phyloP scores from a whole-genome alignment of 2,329 filamentous ascomycete genomes.

The Cordyceps pruinosa region DNA sequence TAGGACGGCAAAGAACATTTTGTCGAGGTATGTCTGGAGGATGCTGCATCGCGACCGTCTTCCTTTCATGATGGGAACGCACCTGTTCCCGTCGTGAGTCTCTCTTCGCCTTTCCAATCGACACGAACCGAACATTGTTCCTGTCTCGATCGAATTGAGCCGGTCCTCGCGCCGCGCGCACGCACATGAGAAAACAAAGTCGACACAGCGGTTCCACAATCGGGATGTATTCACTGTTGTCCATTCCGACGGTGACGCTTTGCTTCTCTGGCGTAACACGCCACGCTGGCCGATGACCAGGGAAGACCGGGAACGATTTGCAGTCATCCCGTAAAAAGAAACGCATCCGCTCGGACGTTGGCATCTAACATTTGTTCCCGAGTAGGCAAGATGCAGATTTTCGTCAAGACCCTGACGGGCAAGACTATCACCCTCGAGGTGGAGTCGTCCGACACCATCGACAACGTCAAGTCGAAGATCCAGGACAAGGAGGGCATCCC shows the following conservation, averaged over 20 bases:
- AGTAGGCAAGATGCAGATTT: constrained; percentile 68
- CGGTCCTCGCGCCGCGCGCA: constrained; percentile 2
- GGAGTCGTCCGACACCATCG: constrained; percentile 98
- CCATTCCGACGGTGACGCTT: neutral
- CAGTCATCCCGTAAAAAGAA: neutral
- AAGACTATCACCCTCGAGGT: constrained; percentile 99
- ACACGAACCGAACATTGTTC: neutral
- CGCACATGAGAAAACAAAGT: neutral
- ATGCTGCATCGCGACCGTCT: constrained; percentile 34
- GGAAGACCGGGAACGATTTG: neutral
- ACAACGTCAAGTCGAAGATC: constrained; percentile 99
- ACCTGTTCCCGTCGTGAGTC: constrained; percentile 15
- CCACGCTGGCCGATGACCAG: neutral
- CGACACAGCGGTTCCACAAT: neutral
- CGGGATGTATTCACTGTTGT: neutral
- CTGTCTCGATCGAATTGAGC: constrained; percentile 10
- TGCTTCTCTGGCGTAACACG: neutral
- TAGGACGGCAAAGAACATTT: constrained; percentile 54
- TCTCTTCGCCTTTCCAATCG: neutral
- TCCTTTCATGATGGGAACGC: constrained; percentile 23
- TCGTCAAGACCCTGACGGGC: constrained; percentile 87
- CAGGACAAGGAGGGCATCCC: constrained; percentile 99
- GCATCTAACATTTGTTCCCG: constrained; percentile 33
- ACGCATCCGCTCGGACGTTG: neutral
- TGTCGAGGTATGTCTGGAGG: constrained; percentile 57